Percentiles rank a stretch among this genome's conserved stretches.
Evolutionary conservation across 1,284 basidiomycete species (phyloP).

Genomic region (Leccinum solheimii): DNA sequence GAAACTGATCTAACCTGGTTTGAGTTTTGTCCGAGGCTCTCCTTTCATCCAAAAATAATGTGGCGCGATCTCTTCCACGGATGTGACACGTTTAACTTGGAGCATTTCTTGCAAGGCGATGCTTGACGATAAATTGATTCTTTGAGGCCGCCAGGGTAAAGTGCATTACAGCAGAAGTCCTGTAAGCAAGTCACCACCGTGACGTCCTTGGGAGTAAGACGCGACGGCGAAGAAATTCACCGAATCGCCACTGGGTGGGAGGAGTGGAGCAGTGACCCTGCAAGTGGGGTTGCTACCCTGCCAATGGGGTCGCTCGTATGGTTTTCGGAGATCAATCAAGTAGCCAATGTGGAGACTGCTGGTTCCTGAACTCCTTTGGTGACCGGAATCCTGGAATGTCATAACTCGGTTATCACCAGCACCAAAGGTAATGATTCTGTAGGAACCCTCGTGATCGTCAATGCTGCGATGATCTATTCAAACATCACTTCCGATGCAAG

Average conservation of each 20-base stretch:
- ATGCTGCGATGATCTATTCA: not conserved
- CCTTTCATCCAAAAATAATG: not conserved
- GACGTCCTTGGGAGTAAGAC: not conserved
- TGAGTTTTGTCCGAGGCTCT: not conserved
- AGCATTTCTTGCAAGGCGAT: not conserved
- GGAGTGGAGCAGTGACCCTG: not conserved
- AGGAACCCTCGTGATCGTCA: not conserved
- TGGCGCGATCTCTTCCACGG: not conserved
- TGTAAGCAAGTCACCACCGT: not conserved
- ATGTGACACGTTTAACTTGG: not conserved
- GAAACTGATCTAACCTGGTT: not conserved
- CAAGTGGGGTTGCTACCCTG: not conserved
- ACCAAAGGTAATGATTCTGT: not conserved
- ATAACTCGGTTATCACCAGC: not conserved
- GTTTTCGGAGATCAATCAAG: not conserved
- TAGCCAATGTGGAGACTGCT: not conserved
- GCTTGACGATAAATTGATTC: not conserved
- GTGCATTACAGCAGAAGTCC: not conserved
- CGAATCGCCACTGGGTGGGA: not conserved
- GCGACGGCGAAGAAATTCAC: not conserved
- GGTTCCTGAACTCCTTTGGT: not conserved
- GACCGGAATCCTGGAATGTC: not conserved
- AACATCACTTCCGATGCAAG: not conserved
- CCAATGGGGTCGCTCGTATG: not conserved
- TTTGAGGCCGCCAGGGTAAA: not conserved